Conservation (phyloP, 805 yeast genomes). For the Ogataea zsoltii region DNA sequence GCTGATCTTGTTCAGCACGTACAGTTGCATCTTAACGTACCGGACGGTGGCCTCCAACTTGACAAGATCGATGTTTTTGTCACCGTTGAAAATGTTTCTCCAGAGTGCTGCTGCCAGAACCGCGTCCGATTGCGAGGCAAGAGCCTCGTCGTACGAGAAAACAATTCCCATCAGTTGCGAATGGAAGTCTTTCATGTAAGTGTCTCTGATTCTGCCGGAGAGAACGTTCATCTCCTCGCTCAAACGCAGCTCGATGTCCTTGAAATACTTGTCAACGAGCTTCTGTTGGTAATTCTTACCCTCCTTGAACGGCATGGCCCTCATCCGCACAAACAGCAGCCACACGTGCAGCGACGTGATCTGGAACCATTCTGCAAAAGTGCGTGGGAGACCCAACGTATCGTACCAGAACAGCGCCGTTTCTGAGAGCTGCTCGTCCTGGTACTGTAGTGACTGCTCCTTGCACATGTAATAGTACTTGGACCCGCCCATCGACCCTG, state of each 20-base stretch:
- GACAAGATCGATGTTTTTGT: constrained; percentile 74
- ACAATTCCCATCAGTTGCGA: constrained; percentile 87
- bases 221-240: constrained; percentile 82
- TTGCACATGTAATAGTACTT: constrained; percentile 85
- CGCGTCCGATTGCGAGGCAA: constrained; percentile 68
- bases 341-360: constrained; percentile 88
- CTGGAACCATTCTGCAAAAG: constrained; percentile 97
- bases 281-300: constrained; percentile 91
- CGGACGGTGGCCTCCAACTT: constrained; percentile 88
- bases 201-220: constrained; percentile 79
- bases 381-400: constrained; percentile 75
- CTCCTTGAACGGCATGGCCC: constrained; percentile 90
- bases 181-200: constrained; percentile 86
- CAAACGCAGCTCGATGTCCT: constrained; percentile 84
- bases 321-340: constrained; percentile 92
- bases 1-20: constrained; percentile 79
- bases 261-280: constrained; percentile 82
- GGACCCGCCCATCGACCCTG: constrained; percentile 94
- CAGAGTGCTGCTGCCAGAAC: constrained; percentile 77
- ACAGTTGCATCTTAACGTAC: constrained; percentile 85
- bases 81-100: constrained; percentile 91
- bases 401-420: constrained; percentile 85
- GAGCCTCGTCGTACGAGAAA: constrained; percentile 90
- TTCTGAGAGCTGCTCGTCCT: constrained; percentile 68
- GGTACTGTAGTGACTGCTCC: constrained; percentile 75